Evolutionary conservation across 2,329 filamentous ascomycete genomes (phyloP), one percentile per base, ranked within the genome.

Genomic region (Diaporthe destruens): DNA sequence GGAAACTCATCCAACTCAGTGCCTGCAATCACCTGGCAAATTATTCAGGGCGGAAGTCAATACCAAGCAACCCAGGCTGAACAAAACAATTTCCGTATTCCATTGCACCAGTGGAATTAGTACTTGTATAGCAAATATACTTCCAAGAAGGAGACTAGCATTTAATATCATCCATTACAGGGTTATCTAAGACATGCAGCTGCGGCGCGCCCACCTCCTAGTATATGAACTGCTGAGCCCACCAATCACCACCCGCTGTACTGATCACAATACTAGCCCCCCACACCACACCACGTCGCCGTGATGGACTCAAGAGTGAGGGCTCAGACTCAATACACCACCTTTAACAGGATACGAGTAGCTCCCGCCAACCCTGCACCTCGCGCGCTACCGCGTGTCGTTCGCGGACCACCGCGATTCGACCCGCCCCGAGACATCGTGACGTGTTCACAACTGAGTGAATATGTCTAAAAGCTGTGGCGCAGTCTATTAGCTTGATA

Each of bases 141-240:
- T 20, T 5, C 20, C 32, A 36, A 20, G 29, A 3, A 25, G 7
- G 29, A 65, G 44, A 7, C 7, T 25, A 16, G 29, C 18, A 51
- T 36, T 39, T 1, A 2, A 51, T 12, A 23, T 25, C 1, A 65
- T 36, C 29, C 18, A 65, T 51, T 49, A 20, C 44, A 65, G 32
- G 44, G 44, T 51, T 51, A 25, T 70, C n/a, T 70, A 34, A 70
- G 67, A 70, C 67, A 70, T 61, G 67, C 67, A 53, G 55, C 49
- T 51, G 44, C 59, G 42, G 34, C 36, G 55, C 67, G 25, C 32
- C 42, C 55, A 29, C 42, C 18, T 42, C 8, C 18, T 32, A n/a
- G n/a, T n/a, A n/a, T 44, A 34, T 23, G 47, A 29, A 61, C 32
- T 32, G 6, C 16, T 20, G 23, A 20, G 44, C 44, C 44, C 25